Conservation (phyloP, 495 filamentous ascomycete genomes). For the Daldinia loculata region DNA sequence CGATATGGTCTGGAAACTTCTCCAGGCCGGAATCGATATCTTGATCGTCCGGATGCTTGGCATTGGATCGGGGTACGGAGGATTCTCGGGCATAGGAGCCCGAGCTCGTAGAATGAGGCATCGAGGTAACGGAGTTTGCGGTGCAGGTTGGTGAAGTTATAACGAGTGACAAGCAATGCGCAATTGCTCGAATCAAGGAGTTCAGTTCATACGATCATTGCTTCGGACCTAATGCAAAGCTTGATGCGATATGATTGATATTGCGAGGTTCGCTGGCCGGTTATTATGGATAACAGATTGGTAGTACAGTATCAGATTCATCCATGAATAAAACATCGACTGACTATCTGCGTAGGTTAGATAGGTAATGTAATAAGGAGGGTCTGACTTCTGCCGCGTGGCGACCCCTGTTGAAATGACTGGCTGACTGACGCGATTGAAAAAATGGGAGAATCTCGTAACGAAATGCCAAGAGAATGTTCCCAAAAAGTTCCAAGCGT, state of each 20-base stretch:
- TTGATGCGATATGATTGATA: slow-evolving; percentile 8
- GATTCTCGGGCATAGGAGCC: slow-evolving; percentile 43
- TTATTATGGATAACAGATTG: slow-evolving; percentile 24
- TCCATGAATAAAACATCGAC: slow-evolving; percentile 22
- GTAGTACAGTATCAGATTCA: slow-evolving; percentile 30
- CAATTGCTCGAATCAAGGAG: slow-evolving; percentile 26
- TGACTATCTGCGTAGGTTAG: slow-evolving; percentile 13
- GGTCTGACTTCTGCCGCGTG: slow-evolving; percentile 42
- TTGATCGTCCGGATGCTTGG: slow-evolving; percentile 46
- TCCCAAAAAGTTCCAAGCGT: background rate
- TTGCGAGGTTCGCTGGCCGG: slow-evolving; percentile 17
- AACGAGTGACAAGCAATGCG: slow-evolving; percentile 45
- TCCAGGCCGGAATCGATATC: slow-evolving; percentile 55
- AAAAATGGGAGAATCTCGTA: slow-evolving; percentile 30
- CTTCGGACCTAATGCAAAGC: slow-evolving; percentile 20
- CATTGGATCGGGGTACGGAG: slow-evolving; percentile 45
- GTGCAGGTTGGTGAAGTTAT: slow-evolving; percentile 33
- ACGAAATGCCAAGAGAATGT: slow-evolving; percentile 22
- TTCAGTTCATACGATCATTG: slow-evolving; percentile 38
- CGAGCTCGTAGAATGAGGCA: slow-evolving; percentile 54
- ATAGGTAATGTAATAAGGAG: slow-evolving; percentile 26
- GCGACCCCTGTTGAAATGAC: slow-evolving; percentile 41
- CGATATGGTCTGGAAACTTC: slow-evolving; percentile 63
- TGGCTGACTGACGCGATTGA: slow-evolving; percentile 43
- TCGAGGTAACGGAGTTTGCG: slow-evolving; percentile 37